Base-by-base conservation (phyloP, 495 filamentous ascomycete species). In the Xylaria grammica region DNA sequence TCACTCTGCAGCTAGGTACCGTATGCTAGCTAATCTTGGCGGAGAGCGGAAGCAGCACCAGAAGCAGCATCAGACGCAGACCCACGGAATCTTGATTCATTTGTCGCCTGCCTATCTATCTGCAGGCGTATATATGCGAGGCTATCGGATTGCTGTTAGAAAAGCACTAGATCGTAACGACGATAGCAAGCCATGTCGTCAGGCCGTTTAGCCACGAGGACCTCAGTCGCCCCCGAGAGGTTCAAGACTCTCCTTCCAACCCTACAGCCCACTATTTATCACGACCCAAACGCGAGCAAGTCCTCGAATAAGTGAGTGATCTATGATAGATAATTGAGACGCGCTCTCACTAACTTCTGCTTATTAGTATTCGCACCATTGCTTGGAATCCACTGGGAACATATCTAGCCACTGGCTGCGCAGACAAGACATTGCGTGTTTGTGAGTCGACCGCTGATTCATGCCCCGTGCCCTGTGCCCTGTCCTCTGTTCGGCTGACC, bases 341-440 rank as follows among this genome's bases (percentile, higher is more conserved):
- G 6, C 46, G 10, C 38, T 4, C n/a, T 62, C 38, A 22, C 49
- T 54, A 15, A 61, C 9, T 34, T 7, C 19, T 22, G 17, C 22
- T 57, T 9, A 34, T 11, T 62, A 83, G 79, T 26, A 72, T 86
- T 30, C 87, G 91, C 36, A 89, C 91, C 17, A 85, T 99, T 68
- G 89, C 90, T 64, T 99, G 95, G 95, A 96, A 93, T 68, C 90
- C 93, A 6, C 82, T 91, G 0, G 94, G 96, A 27, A 91, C 86
- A 27, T 82, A 96, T 13, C 88, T 99, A 65, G 95, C 96, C 1
- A 94, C 93, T 2, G 96, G 92, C 42, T 86, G 92, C 24, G 82
- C 86, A 9, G 91, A 96, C 73, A 88, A 89, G 57, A 92, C 92
- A 13, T 75, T 98, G 29, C 88, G 93, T 51, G 92, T 97, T 42